These are phyloP conservation scores for Tardiomyces digboiensis DNA, from an alignment of 1,139 yeast species.

Conservation along the genomic window DNA sequence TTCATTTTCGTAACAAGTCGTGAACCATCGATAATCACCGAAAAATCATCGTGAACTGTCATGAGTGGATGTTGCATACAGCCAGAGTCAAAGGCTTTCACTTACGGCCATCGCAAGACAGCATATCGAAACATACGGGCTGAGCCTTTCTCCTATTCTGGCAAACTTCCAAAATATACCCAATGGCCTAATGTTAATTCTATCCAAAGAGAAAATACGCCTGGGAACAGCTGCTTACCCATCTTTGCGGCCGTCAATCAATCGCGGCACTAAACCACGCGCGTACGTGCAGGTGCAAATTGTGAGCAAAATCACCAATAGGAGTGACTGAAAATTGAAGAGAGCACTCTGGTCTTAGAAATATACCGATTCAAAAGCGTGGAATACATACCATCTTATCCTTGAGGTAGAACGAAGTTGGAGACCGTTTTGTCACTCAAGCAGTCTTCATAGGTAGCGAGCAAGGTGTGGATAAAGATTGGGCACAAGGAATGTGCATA, in stretches of 20 bases:
- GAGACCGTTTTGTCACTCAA: too few relatives aligned
- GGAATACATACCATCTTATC: too few relatives aligned
- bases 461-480: too few relatives aligned
- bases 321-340: conserved; percentile 80
- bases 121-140: conserved; percentile 77
- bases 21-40: not conserved
- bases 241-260: conserved; percentile 69
- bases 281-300: conserved; percentile 91
- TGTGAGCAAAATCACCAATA: conserved; percentile 73
- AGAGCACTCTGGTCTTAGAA: conserved; percentile 19
- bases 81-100: too few relatives aligned
- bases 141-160: conserved; percentile 75
- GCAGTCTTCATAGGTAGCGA: too few relatives aligned
- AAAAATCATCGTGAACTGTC: not conserved
- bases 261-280: conserved; percentile 77
- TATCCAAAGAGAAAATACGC: too few relatives aligned
- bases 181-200: conserved; percentile 16
- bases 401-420: too few relatives aligned
- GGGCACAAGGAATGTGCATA: too few relatives aligned
- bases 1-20: too few relatives aligned
- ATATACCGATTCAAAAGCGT: too few relatives aligned
- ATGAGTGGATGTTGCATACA: too few relatives aligned
- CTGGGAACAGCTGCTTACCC: too few relatives aligned
- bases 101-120: conserved; percentile 68
- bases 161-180: conserved; percentile 87